phyloP scores from a whole-genome alignment of 2,329 filamentous ascomycete species.

The Colletotrichum horii region DNA sequence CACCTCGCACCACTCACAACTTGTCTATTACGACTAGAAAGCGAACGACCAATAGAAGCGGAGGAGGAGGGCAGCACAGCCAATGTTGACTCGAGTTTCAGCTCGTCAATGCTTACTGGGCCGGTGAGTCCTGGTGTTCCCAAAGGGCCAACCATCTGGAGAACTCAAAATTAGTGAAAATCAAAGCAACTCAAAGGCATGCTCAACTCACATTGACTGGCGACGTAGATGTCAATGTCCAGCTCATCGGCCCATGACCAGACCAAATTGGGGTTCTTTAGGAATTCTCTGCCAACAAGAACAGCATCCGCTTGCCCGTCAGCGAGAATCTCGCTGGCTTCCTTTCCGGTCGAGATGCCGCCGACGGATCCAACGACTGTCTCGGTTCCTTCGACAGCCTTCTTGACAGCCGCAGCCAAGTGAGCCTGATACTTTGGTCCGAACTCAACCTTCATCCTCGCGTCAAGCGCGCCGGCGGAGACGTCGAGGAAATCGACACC shows the following conservation, averaged over 20 bases:
- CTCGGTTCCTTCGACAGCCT: slow-evolving; percentile 64
- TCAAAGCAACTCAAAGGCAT: not conserved
- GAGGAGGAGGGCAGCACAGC: not conserved
- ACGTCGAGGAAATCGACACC: slow-evolving; percentile 79
- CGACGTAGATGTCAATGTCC: slow-evolving; percentile 46
- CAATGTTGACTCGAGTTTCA: not conserved
- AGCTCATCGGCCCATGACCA: slow-evolving; percentile 59
- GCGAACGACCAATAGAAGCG: not conserved
- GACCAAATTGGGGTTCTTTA: slow-evolving; percentile 60
- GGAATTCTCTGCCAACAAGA: slow-evolving; percentile 55
- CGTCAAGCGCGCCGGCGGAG: slow-evolving; percentile 68
- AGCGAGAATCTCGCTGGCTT: slow-evolving; percentile 51
- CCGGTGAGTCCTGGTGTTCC: slow-evolving; percentile 18
- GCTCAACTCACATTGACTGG: slow-evolving; percentile 36
- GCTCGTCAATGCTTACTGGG: slow-evolving; percentile 15
- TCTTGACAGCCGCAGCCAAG: slow-evolving; percentile 70
- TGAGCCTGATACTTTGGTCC: slow-evolving; percentile 73
- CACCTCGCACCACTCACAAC: not conserved
- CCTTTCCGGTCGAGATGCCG: slow-evolving; percentile 43
- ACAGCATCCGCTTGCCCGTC: slow-evolving; percentile 50
- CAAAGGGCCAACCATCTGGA: slow-evolving; percentile 21
- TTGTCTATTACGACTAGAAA: not conserved
- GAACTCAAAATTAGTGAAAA: not conserved
- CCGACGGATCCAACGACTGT: slow-evolving; percentile 48
- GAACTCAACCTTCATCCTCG: slow-evolving; percentile 58